Evolutionary conservation across 1,139 yeast genomes (phyloP).

Genomic region (Candida albicans): DNA sequence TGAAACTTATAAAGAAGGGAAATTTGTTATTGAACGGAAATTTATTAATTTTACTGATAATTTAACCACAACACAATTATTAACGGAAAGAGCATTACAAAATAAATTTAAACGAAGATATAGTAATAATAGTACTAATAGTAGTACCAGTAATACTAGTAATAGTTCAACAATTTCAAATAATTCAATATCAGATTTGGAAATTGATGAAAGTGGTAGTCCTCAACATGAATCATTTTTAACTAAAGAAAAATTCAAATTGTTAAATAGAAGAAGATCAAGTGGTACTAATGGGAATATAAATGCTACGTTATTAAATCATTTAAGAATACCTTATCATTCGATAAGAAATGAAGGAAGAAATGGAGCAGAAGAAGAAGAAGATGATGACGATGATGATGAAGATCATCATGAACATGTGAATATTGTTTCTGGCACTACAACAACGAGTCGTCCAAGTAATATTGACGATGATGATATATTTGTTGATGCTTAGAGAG

Average conservation of each 20-base stretch:
- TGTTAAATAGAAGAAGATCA: constrained; percentile 8
- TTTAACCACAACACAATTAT: constrained; percentile 26
- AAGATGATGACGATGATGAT: constrained; percentile 1
- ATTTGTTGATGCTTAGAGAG: constrained; percentile 26
- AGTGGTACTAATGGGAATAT: constrained; percentile 1
- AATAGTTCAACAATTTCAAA: constrained; percentile 12
- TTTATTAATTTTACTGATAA: constrained; percentile 24
- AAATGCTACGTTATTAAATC: constrained; percentile 12
- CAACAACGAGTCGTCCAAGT: constrained; percentile 37
- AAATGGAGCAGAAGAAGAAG: constrained; percentile 1
- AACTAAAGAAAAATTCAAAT: constrained; percentile 4
- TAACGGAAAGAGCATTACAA: constrained; percentile 30
- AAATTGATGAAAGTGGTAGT: constrained; percentile 1
- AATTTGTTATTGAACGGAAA: constrained; percentile 64
- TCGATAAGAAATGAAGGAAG: neutral
- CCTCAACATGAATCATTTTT: neutral
- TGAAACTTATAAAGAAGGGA: constrained; percentile 76
- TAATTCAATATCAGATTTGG: constrained; percentile 4
- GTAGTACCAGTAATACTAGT: neutral
- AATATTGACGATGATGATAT: constrained; percentile 28
- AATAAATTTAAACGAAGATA: constrained; percentile 28
- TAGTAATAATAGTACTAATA: constrained; percentile 8
- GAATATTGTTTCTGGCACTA: constrained; percentile 14
- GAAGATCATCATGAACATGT: constrained; percentile 1
- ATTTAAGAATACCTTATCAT: constrained; percentile 16